These are phyloP conservation scores for Xylaria sp. DNA, from an alignment of 2,329 filamentous ascomycete genomes.

Conservation along the genomic window DNA sequence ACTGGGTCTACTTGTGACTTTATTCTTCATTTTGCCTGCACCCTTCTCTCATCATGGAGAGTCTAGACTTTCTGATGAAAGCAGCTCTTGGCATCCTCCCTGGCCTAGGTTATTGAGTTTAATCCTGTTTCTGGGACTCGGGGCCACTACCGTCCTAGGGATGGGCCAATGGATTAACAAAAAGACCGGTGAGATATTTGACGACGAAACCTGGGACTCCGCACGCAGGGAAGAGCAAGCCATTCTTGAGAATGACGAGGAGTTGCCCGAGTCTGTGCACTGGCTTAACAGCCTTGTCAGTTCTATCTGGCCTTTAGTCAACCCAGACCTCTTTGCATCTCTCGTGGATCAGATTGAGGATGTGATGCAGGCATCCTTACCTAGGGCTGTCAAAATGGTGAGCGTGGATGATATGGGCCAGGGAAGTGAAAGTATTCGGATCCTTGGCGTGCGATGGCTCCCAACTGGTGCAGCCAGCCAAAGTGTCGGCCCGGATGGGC, in stretches of 20 bases:
- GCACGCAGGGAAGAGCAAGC: conserved; percentile 65
- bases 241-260: conserved; percentile 54
- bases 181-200: conserved; percentile 71
- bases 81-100: conserved; percentile 24
- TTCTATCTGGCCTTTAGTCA: conserved; percentile 79
- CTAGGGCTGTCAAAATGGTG: conserved; percentile 77
- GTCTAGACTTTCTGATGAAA: conserved; percentile 5
- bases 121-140: conserved; percentile 46
- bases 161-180: conserved; percentile 70
- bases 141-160: conserved; percentile 53
- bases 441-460: conserved; percentile 78
- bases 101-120: conserved; percentile 43
- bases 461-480: conserved; percentile 75
- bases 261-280: conserved; percentile 72
- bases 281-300: conserved; percentile 78
- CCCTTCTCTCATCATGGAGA: conserved; percentile 38
- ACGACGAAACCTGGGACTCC: conserved; percentile 77
- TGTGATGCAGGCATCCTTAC: conserved; percentile 81
- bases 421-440: conserved; percentile 75
- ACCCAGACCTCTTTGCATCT: conserved; percentile 77
- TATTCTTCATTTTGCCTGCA: conserved; percentile 43
- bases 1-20: conserved; percentile 47
- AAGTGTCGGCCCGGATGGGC: conserved; percentile 69
- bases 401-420: conserved; percentile 81
- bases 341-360: conserved; percentile 79